These are phyloP conservation scores for Candida krabiensis DNA, from an alignment of 805 yeast genomes.

Conservation along the genomic window DNA sequence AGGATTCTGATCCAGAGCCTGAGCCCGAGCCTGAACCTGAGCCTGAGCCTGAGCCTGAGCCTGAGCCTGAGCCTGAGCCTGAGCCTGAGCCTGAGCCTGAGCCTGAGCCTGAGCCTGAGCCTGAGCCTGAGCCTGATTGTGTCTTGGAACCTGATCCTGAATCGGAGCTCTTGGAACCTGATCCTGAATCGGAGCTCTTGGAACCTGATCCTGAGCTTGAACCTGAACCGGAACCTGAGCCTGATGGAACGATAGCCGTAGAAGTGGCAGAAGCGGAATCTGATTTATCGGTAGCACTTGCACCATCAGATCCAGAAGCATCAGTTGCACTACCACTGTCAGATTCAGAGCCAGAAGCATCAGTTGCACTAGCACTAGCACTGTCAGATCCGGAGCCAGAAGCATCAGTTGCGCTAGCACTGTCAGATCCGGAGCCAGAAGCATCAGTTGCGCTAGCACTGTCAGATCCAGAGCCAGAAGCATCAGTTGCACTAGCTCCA, in stretches of 20 bases:
- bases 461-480: too few relatives aligned
- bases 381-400: too few relatives aligned
- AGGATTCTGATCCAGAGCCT: too few relatives aligned
- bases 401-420: too few relatives aligned
- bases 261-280: slow-evolving; percentile 1
- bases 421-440: too few relatives aligned
- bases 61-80: slow-evolving; percentile 5
- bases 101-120: slow-evolving; percentile 4
- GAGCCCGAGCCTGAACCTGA: slow-evolving; percentile 5
- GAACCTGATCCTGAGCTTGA: too few relatives aligned
- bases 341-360: slow-evolving; percentile 4
- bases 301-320: slow-evolving; percentile 3
- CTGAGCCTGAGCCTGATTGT: slow-evolving; percentile 9
- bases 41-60: slow-evolving; percentile 5
- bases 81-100: slow-evolving; percentile 6
- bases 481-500: too few relatives aligned
- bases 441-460: too few relatives aligned
- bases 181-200: too few relatives aligned
- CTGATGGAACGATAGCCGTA: slow-evolving; percentile 5
- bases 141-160: too few relatives aligned
- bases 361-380: slow-evolving; percentile 4
- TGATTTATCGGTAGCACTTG: slow-evolving; percentile 1
- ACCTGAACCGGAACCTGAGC: too few relatives aligned
- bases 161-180: too few relatives aligned
- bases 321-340: slow-evolving; percentile 6